Base-by-base conservation (phyloP, 2,329 filamentous ascomycete species). In the Coniochaeta ligniaria region DNA sequence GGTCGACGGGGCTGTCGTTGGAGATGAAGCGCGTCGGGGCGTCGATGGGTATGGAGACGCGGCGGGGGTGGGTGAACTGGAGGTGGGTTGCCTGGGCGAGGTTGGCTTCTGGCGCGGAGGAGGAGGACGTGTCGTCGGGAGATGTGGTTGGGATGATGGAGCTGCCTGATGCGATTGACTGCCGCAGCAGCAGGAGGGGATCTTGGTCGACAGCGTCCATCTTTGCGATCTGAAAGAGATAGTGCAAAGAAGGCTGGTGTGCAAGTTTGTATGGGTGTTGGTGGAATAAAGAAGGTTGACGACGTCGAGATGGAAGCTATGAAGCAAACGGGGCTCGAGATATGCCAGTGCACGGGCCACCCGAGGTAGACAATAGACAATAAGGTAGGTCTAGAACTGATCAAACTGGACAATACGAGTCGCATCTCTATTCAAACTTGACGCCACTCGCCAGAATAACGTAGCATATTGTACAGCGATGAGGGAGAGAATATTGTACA, bases 1-100 rank as follows among this genome's bases (percentile, higher is more conserved):
- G 81, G 72, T 97, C 91, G 69, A 96, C 87, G 5, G 89, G 82
- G 56, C 84, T 81, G 68, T 84, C 84, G 61, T 85, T 83, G n/a
- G 91, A 93, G 63, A 90, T 83, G 78, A 98, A 98, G 68, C 95
- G 91, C 66, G 95, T 99, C 11, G 88, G 82, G 16, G 83, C 82
- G 58, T 84, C 86, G 65, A 96, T 83, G 1, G 88, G 80, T 61
- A 96, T 81, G 6, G 86, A 80, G 60, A 86, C 80, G 63, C 83
- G 82, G 59, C 78, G 72, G 57, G 83, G 83, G 68, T 82, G 75
- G 62, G 82, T 82, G 78, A 97, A 95, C 66, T 86, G 86, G 61
- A 96, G 82, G 71, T 93, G 86, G 9, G 87, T 89, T n/a, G 92
- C 92, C 70, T 86, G 78, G 58, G 91, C 86, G 58, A 97, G 84